Base-by-base conservation (phyloP, 495 filamentous ascomycete genomes). In the Gamarada debralockiae region DNA sequence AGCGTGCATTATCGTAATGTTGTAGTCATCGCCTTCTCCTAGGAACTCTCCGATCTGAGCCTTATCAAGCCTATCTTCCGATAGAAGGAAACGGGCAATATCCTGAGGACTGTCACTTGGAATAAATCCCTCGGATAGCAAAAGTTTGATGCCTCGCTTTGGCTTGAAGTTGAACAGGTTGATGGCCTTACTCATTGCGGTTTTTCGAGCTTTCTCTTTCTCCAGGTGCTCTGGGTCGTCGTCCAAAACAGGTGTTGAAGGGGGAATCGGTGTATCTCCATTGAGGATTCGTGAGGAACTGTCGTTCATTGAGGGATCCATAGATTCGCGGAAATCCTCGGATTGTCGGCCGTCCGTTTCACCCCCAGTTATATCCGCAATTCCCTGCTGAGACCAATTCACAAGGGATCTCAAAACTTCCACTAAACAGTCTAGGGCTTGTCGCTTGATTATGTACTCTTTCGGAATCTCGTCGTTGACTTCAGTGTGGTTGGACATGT, bases 121-220 rank as follows among this genome's bases (percentile, higher is more conserved):
- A 45, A 99, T 95, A 67, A 99, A 97, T 0, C 90, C 88, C 41
- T 93, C 84, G 48, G 85, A 75, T 24, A 97, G 60, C 9, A 97
- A 72, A 3, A 83, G 66, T 67, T 96, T 96, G 64, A 99, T 81
- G 10, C 93, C 93, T 29, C 88, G 83, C 65, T 97, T 99, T 3
- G 95, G 89, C 64, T 99, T 99, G 77, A 89, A 97, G 64, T 99
- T 99, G 74, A 99, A 99, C 52, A 90, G 87, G 36, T 85, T 85
- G 56, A 96, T 85, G 1, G 86, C 90, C 57, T 95, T 92, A 36
- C 82, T 85, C 51, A 96, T 72, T 3, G 92, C 92, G 23, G 90
- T 97, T 71, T 99, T 99, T 37, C 85, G 78, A 54, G 90, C 87
- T 73, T 97, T 97, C 46, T 87, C 90, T 65, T 85, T 95, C 62